These are phyloP conservation scores for Podochytrium sp. DNA, from an alignment of 192 early-diverging fungal genomes.

Conservation along the genomic window DNA sequence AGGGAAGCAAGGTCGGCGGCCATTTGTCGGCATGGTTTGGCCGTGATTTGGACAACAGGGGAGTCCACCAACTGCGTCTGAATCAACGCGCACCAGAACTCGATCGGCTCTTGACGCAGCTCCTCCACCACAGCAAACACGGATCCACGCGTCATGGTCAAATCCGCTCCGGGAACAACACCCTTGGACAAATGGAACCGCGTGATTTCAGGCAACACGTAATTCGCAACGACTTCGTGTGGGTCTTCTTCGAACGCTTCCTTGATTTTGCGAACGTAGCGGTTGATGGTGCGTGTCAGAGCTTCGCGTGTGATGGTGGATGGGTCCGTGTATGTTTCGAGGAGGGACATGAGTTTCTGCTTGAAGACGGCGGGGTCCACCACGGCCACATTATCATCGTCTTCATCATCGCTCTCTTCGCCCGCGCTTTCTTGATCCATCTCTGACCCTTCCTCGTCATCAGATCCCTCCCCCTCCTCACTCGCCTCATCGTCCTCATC, in stretches of 20 bases:
- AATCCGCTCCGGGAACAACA: neutral
- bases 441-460: conserved; percentile 34
- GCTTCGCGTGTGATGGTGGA: conserved; percentile 8
- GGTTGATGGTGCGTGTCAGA: conserved; percentile 34
- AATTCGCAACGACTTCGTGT: conserved; percentile 61
- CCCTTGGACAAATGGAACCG: conserved; percentile 20
- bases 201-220: conserved; percentile 54
- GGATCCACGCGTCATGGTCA: conserved; percentile 51
- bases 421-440: conserved; percentile 30
- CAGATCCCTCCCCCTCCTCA: conserved; percentile 34
- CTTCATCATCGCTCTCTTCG: conserved; percentile 35
- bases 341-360: conserved; percentile 30
- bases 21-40: conserved; percentile 54
- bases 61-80: conserved; percentile 60
- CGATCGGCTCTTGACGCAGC: conserved; percentile 50
- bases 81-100: conserved; percentile 60
- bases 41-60: conserved; percentile 59
- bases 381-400: conserved; percentile 47
- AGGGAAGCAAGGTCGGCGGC: conserved; percentile 54
- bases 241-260: conserved; percentile 71
- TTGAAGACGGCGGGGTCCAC: conserved; percentile 67
- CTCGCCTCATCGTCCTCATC: conserved; percentile 37
- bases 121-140: conserved; percentile 62
- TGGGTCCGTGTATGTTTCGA: conserved; percentile 29
- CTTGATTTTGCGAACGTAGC: conserved; percentile 53